Conservation (phyloP, 371 early-diverging fungal species). For the Sporodiniella umbellata region DNA sequence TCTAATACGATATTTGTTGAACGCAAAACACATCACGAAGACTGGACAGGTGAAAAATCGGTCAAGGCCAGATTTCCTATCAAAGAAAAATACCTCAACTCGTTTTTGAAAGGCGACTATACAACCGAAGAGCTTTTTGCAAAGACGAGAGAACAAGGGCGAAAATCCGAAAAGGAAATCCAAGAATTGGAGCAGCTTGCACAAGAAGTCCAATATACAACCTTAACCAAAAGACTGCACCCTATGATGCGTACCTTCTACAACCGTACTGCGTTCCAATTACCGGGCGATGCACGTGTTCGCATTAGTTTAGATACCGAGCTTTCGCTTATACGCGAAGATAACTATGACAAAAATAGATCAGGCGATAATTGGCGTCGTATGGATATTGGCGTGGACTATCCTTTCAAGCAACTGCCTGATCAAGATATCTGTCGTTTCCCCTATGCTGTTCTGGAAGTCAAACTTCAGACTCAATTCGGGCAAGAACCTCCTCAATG, state of each 20-base stretch:
- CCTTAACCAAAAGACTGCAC: conserved; percentile 72
- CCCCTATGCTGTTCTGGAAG: conserved; percentile 98
- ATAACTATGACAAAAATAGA: conserved; percentile 78
- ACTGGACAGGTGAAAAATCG: conserved; percentile 95
- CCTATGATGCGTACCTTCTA: conserved; percentile 96
- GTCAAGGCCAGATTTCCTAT: conserved; percentile 96
- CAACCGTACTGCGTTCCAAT: conserved; percentile 99
- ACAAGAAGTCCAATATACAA: conserved; percentile 79
- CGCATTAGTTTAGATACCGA: conserved; percentile 99
- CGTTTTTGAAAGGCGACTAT: conserved; percentile 80
- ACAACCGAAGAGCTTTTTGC: conserved; percentile 75
- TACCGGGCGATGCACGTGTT: conserved; percentile 98
- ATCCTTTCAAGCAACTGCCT: conserved; percentile 88
- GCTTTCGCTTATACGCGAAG: conserved; percentile 95
- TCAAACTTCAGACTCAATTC: conserved; percentile 94
- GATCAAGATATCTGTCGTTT: conserved; percentile 88
- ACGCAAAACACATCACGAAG: conserved; percentile 97
- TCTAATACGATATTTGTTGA: conserved; percentile 92
- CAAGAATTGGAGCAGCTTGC: conserved; percentile 81
- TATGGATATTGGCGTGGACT: conserved; percentile 89
- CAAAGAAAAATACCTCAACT: conserved; percentile 92
- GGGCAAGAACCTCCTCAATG: conserved; percentile 95
- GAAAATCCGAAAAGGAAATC: conserved; percentile 80
- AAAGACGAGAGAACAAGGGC: conserved; percentile 62
- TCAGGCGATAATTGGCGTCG: conserved; percentile 94